Percentiles rank a stretch among this genome's conserved stretches.
Evolutionary conservation across 371 early-diverging fungal species (phyloP).

Genomic region (Mortierella sp.): DNA sequence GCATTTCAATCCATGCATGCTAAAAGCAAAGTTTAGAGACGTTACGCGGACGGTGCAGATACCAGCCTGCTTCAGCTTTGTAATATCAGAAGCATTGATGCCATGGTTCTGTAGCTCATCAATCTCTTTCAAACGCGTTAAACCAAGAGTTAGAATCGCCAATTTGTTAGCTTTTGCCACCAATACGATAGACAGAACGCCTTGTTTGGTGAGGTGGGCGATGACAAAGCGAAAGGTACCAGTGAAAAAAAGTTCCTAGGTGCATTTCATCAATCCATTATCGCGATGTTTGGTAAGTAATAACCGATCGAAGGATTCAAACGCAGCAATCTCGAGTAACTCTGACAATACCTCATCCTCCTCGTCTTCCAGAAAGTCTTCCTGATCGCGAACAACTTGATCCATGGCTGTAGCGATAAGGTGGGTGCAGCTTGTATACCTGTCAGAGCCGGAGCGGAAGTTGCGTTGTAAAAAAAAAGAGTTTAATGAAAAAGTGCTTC

Average conservation of each 20-base stretch:
- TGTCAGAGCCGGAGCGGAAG: neutral
- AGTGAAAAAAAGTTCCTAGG: constrained; percentile 45
- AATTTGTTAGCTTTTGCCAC: too few relatives aligned
- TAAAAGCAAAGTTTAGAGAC: neutral
- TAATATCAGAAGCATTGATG: constrained; percentile 82
- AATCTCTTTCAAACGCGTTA: constrained; percentile 22
- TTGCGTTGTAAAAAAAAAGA: too few relatives aligned
- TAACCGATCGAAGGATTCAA: neutral
- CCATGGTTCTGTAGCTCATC: constrained; percentile 70
- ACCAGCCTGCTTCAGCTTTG: constrained; percentile 84
- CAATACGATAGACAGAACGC: too few relatives aligned
- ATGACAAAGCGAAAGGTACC: too few relatives aligned
- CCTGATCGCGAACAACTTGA: constrained; percentile 46
- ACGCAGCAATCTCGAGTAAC: neutral
- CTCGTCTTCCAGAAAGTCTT: constrained; percentile 30
- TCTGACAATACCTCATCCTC: constrained; percentile 26
- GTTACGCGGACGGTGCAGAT: constrained; percentile 78
- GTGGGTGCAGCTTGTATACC: neutral
- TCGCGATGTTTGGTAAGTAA: too few relatives aligned
- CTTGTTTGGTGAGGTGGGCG: too few relatives aligned
- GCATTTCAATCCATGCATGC: neutral
- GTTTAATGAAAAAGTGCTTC: too few relatives aligned
- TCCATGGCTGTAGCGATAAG: constrained; percentile 21
- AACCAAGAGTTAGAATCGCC: too few relatives aligned
- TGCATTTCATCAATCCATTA: neutral